phyloP scores from a whole-genome alignment of 257 asterid species.

The Solanum boliviense region DNA sequence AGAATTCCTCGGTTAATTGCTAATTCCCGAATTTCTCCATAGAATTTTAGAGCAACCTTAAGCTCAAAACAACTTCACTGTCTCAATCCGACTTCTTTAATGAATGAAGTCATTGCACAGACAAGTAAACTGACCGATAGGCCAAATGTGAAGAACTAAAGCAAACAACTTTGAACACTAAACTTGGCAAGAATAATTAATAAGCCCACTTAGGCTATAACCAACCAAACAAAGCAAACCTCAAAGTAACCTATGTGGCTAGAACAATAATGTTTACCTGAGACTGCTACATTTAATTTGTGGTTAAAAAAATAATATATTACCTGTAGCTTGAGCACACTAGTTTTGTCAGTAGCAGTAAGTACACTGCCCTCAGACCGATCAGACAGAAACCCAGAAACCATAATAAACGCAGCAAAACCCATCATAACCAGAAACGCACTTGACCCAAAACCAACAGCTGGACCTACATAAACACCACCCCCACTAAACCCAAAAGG shows the following conservation, averaged over 20 bases:
- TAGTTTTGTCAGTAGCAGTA: slow-evolving; percentile 69
- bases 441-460: slow-evolving; percentile 74
- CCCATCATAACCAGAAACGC: slow-evolving; percentile 49
- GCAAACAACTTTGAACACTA: background rate
- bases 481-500: slow-evolving; percentile 50
- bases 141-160: background rate
- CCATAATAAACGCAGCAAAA: slow-evolving; percentile 65
- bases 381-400: slow-evolving; percentile 76
- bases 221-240: background rate
- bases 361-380: slow-evolving; percentile 63
- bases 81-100: background rate
- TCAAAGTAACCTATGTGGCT: background rate
- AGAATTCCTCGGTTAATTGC: background rate
- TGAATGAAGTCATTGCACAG: background rate
- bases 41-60: background rate
- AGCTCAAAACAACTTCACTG: background rate
- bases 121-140: background rate
- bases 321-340: slow-evolving; percentile 87
- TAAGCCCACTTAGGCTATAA: background rate
- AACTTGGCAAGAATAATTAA: background rate
- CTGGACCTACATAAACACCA: slow-evolving; percentile 76
- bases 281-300: background rate
- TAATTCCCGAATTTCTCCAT: background rate
- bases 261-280: background rate
- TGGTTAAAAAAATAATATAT: background rate